phyloP scores from a whole-genome alignment of 805 yeast genomes.

The Lachancea sp. region DNA sequence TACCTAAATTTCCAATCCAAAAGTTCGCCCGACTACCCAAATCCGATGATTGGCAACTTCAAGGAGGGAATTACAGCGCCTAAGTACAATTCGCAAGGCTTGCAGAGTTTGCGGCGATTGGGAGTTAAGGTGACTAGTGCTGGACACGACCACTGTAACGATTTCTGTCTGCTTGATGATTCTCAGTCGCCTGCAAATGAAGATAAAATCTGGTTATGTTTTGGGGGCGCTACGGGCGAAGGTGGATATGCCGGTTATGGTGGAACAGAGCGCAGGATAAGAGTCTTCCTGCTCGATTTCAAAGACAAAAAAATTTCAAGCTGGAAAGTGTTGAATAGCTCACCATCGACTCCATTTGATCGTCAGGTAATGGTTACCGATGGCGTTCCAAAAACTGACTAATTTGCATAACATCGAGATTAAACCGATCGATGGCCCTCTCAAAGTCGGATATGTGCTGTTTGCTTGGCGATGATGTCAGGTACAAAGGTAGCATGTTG shows the following conservation, averaged over 20 bases:
- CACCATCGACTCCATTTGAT: constrained; percentile 45
- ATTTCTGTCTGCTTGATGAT: constrained; percentile 66
- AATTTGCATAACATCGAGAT: constrained; percentile 23
- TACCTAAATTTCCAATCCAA: constrained; percentile 43
- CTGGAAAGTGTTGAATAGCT: constrained; percentile 68
- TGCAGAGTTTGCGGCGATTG: constrained; percentile 49
- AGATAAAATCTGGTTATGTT: constrained; percentile 71
- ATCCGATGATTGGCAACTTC: constrained; percentile 49
- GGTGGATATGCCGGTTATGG: constrained; percentile 97
- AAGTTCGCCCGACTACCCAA: constrained; percentile 25
- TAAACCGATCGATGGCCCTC: constrained; percentile 19
- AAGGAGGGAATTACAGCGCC: constrained; percentile 82
- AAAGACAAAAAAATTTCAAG: constrained; percentile 39
- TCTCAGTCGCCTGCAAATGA: constrained; percentile 23
- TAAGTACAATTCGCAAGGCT: constrained; percentile 57
- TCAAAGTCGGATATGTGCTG: constrained; percentile 14
- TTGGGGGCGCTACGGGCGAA: constrained; percentile 90
- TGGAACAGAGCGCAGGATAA: constrained; percentile 71
- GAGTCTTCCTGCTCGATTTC: constrained; percentile 64
- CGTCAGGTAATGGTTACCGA: constrained; percentile 43
- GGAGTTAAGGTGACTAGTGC: constrained; percentile 73
- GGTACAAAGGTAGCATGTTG: constrained; percentile 18
- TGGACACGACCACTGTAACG: constrained; percentile 96
- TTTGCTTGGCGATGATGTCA: constrained; percentile 14
- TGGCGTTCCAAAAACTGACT: constrained; percentile 35